Percentiles rank a stretch among this genome's conserved stretches.
Conservation (phyloP, 305 asterid genomes). For the Striga hermonthica region DNA sequence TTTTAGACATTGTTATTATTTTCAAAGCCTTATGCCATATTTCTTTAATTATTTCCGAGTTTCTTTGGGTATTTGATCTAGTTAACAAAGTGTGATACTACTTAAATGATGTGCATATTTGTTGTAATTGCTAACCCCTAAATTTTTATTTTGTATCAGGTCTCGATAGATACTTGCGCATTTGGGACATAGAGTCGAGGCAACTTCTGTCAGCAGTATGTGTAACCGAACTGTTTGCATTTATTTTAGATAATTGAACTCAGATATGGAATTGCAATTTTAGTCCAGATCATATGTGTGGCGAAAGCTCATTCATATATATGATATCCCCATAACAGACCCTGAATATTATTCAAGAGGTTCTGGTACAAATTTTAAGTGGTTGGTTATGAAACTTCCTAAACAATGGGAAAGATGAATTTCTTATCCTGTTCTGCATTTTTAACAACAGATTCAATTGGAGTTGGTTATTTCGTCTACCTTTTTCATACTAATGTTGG, state of each 20-base stretch:
- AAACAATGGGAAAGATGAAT: neutral
- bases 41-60: neutral
- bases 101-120: neutral
- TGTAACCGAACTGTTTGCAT: conserved; percentile 23
- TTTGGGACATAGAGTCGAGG: conserved; percentile 75
- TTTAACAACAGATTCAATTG: neutral
- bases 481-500: conserved; percentile 21
- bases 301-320: neutral
- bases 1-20: too few species aligned
- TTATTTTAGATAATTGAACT: neutral
- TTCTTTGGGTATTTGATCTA: neutral
- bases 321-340: neutral
- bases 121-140: conserved; percentile 27
- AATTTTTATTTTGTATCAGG: conserved; percentile 45
- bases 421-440: neutral
- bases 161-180: conserved; percentile 83
- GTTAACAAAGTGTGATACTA: conserved; percentile 1
- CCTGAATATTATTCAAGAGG: neutral
- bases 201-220: conserved; percentile 86
- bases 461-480: neutral
- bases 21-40: too few species aligned
- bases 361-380: neutral
- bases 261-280: neutral
- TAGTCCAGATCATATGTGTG: neutral
- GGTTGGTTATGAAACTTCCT: neutral